phyloP scores from a whole-genome alignment of 805 yeast species.

The Wickerhamomyces xylosicus region DNA sequence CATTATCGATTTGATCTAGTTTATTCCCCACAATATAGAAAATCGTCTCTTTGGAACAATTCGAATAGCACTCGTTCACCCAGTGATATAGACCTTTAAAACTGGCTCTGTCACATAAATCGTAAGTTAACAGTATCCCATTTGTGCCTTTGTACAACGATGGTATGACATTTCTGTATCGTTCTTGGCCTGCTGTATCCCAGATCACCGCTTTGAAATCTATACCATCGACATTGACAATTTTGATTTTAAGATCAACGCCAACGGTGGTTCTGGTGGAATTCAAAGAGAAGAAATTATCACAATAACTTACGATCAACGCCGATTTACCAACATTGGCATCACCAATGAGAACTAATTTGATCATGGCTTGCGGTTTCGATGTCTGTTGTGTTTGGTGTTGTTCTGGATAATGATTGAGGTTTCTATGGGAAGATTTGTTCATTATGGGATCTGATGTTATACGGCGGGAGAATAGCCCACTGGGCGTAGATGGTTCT shows the following conservation, averaged over 20 bases:
- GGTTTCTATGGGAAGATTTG: slow-evolving; percentile 8
- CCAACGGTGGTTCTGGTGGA: slow-evolving; percentile 33
- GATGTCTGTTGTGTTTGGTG: slow-evolving; percentile 9
- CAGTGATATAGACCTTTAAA: slow-evolving; percentile 30
- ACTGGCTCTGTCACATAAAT: slow-evolving; percentile 27
- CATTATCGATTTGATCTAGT: slow-evolving; percentile 22
- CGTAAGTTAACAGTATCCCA: slow-evolving; percentile 34
- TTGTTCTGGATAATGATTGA: slow-evolving; percentile 14
- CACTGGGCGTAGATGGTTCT: no score
- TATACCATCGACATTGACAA: slow-evolving; percentile 32
- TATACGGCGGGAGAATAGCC: not conserved
- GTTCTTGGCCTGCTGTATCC: slow-evolving; percentile 45
- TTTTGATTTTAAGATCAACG: slow-evolving; percentile 33
- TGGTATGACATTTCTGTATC: slow-evolving; percentile 35
- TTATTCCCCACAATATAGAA: slow-evolving; percentile 38
- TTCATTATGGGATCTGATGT: slow-evolving; percentile 1
- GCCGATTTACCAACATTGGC: slow-evolving; percentile 42
- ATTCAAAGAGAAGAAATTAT: slow-evolving; percentile 24
- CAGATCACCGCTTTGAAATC: slow-evolving; percentile 34
- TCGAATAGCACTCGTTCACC: slow-evolving; percentile 31
- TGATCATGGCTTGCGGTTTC: slow-evolving; percentile 16
- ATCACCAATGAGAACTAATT: slow-evolving; percentile 32
- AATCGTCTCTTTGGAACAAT: slow-evolving; percentile 23
- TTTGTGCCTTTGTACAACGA: slow-evolving; percentile 35
- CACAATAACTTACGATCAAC: slow-evolving; percentile 31